Conservation (phyloP, 495 filamentous ascomycete species). For the Penicillium samsonianum region DNA sequence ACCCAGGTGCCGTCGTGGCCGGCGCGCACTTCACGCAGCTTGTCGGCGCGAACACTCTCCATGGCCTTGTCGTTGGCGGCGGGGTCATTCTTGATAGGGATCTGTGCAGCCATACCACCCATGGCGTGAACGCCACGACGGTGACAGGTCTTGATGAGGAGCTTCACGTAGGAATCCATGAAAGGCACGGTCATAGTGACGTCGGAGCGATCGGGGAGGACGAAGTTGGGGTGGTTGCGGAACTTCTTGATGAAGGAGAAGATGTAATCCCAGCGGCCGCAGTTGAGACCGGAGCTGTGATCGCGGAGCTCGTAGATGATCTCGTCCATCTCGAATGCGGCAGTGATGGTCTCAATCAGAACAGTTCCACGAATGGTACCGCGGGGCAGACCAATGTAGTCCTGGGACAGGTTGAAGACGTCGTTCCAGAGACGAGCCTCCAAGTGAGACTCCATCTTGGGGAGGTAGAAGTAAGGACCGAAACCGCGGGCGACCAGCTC, state of each 20-base stretch:
- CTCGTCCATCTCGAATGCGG: conserved; percentile 99
- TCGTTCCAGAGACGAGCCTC: conserved; percentile 99
- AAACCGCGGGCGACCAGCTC: conserved; percentile 80
- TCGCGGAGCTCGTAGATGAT: conserved; percentile 99
- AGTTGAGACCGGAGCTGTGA: conserved; percentile 95
- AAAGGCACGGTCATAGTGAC: conserved; percentile 99
- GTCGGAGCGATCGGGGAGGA: conserved; percentile 85
- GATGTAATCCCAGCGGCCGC: conserved; percentile 99
- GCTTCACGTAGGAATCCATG: conserved; percentile 96
- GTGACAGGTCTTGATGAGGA: conserved; percentile 98
- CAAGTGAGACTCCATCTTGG: conserved; percentile 98
- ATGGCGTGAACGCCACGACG: conserved; percentile 94
- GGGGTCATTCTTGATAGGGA: conserved; percentile 93
- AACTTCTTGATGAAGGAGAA: conserved; percentile 99
- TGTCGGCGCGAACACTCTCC: conserved; percentile 90
- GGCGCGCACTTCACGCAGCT: conserved; percentile 92
- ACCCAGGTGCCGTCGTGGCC: conserved; percentile 98
- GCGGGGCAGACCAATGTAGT: conserved; percentile 82
- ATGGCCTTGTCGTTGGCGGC: conserved; percentile 92
- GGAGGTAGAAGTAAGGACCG: conserved; percentile 98
- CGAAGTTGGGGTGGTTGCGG: conserved; percentile 88
- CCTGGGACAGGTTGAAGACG: conserved; percentile 95
- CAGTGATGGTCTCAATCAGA: conserved; percentile 96
- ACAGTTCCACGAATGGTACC: conserved; percentile 96
- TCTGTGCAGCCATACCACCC: conserved; percentile 99